phyloP scores from a whole-genome alignment of 371 early-diverging fungal species.

The Choanephora cucurbitarum region DNA sequence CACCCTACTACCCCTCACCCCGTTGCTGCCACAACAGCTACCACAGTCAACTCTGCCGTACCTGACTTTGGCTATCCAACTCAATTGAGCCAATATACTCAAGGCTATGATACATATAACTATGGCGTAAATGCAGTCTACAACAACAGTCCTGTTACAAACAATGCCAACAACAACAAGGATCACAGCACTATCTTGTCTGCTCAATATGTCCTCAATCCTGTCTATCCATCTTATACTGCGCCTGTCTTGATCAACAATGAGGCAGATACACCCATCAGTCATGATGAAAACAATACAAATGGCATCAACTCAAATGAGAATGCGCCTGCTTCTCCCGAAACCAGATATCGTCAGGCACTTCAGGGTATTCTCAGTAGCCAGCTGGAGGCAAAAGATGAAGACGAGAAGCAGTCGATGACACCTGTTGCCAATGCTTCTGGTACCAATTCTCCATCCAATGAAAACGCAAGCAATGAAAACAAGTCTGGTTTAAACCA shows the following conservation, averaged over 20 bases:
- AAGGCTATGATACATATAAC: conserved; percentile 8
- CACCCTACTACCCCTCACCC: background rate
- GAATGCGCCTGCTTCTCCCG: background rate
- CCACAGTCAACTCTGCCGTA: background rate
- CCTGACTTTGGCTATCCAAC: conserved; percentile 15
- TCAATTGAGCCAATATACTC: conserved; percentile 18
- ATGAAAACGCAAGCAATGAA: conserved; percentile 28
- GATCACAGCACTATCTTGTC: conserved; percentile 1
- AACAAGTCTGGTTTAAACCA: conserved; percentile 45
- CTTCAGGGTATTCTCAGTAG: conserved; percentile 6
- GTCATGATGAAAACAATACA: background rate
- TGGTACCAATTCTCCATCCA: conserved; percentile 39
- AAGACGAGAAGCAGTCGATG: conserved; percentile 26
- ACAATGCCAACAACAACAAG: conserved; percentile 1
- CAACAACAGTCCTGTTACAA: background rate
- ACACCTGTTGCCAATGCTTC: conserved; percentile 47
- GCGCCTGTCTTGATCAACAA: conserved; percentile 26
- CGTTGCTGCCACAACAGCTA: background rate
- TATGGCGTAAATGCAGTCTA: conserved; percentile 5
- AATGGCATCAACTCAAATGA: background rate
- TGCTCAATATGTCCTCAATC: conserved; percentile 18
- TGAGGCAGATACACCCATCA: background rate
- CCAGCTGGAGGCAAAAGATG: conserved; percentile 3
- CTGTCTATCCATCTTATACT: conserved; percentile 31
- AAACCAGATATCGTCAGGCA: background rate